Evolutionary conservation across 2,329 filamentous ascomycete genomes (phyloP).

Genomic region (Madurella fahalii): DNA sequence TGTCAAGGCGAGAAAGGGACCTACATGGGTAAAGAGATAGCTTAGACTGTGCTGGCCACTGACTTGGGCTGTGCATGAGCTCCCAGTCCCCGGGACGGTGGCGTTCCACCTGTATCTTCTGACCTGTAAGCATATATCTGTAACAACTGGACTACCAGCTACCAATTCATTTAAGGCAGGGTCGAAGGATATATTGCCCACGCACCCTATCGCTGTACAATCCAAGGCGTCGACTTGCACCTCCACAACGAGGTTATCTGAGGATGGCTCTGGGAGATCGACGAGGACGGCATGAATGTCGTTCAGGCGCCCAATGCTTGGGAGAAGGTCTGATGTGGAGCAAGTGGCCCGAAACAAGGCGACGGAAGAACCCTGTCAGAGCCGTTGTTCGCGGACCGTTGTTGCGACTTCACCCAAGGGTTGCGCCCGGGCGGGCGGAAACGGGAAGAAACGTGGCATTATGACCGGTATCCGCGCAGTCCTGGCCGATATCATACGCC

Average conservation of each 20-base stretch:
- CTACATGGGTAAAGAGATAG: slow-evolving; percentile 89
- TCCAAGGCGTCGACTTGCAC: slow-evolving; percentile 15
- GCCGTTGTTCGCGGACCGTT: neutral
- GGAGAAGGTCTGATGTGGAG: neutral
- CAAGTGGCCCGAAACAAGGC: slow-evolving; percentile 5
- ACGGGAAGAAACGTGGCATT: slow-evolving; percentile 5
- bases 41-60: slow-evolving; percentile 3
- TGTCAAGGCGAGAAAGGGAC: slow-evolving; percentile 96
- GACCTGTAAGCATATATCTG: slow-evolving; percentile 18
- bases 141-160: slow-evolving; percentile 18
- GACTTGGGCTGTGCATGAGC: slow-evolving; percentile 16
- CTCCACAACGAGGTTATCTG: neutral
- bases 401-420: neutral
- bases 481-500: too few relatives aligned
- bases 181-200: neutral
- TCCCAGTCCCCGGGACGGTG: neutral
- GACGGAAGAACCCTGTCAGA: slow-evolving; percentile 1
- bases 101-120: neutral
- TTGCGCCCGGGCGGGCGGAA: slow-evolving; percentile 8
- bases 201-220: slow-evolving; percentile 17
- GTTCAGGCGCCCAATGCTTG: neutral
- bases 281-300: slow-evolving; percentile 5
- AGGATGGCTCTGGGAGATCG: neutral
- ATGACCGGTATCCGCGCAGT: neutral
- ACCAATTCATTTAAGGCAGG: neutral